Conservation (phyloP, 768 basidiomycete genomes). For the Amanita exitialis region DNA sequence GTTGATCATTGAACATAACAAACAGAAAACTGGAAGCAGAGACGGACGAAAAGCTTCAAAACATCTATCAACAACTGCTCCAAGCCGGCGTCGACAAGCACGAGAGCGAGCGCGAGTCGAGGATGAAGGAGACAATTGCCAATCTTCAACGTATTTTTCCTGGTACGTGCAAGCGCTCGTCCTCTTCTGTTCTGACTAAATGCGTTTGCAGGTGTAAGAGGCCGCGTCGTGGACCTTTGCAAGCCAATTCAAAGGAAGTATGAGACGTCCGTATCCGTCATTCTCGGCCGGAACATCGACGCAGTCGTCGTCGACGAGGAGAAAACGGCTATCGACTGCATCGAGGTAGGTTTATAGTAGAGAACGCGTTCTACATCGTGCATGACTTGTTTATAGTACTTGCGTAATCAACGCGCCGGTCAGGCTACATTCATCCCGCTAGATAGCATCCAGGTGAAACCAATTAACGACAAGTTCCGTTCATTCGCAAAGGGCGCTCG, state of each 20-base stretch:
- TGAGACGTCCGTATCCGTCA: constrained; percentile 82
- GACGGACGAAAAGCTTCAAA: constrained; percentile 83
- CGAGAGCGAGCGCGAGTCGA: constrained; percentile 76
- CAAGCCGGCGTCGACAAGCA: constrained; percentile 86
- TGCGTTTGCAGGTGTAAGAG: constrained; percentile 65
- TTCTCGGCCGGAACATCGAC: constrained; percentile 91
- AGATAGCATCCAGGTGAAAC: constrained; percentile 94
- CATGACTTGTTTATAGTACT: constrained; percentile 43
- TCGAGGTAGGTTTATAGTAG: constrained; percentile 49
- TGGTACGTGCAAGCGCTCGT: constrained; percentile 30
- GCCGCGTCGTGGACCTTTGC: constrained; percentile 88
- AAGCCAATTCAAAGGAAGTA: constrained; percentile 91
- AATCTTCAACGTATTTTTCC: constrained; percentile 87
- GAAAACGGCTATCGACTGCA: constrained; percentile 95
- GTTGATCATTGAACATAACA: not conserved
- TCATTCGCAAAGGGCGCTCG: constrained; percentile 83
- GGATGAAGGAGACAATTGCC: constrained; percentile 77
- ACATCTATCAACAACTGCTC: constrained; percentile 72
- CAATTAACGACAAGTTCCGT: constrained; percentile 90
- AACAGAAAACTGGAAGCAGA: constrained; percentile 82
- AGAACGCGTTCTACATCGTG: not conserved
- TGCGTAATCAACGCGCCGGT: constrained; percentile 90
- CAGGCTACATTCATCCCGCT: constrained; percentile 97
- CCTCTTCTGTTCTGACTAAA: not conserved
- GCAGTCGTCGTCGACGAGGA: constrained; percentile 95